Percentiles rank a stretch among this genome's conserved stretches.
Evolutionary conservation across 1,139 yeast species (phyloP).

Genomic region (Taphrina wiesneri): DNA sequence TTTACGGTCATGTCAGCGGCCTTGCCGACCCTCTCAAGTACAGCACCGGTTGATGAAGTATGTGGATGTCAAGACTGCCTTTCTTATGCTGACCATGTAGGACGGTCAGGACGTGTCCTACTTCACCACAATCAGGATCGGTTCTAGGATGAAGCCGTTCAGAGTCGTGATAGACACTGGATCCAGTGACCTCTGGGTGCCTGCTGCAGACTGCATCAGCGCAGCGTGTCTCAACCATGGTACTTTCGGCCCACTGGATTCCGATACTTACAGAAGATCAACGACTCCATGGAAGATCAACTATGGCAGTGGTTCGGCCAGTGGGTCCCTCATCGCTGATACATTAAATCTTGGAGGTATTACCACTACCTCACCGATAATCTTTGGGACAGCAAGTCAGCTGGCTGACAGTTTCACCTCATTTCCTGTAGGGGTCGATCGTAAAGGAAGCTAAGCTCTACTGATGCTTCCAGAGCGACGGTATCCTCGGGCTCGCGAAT

Average conservation of each 20-base stretch:
- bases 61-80: background rate
- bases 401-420: constrained; percentile 58
- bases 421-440: constrained; percentile 54
- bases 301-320: constrained; percentile 59
- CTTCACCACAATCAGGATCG: constrained; percentile 14
- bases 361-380: constrained; percentile 48
- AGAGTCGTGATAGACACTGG: constrained; percentile 66
- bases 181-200: constrained; percentile 65
- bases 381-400: constrained; percentile 57
- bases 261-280: constrained; percentile 42
- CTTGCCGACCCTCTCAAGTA: background rate
- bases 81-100: background rate
- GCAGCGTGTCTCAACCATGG: constrained; percentile 51
- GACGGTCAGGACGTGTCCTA: constrained; percentile 26
- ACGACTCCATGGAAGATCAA: constrained; percentile 51
- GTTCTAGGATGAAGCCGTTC: constrained; percentile 45
- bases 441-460: background rate
- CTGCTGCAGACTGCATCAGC: constrained; percentile 55
- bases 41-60: constrained; percentile 6
- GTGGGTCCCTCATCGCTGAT: constrained; percentile 53
- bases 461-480: constrained; percentile 23
- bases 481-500: constrained; percentile 61
- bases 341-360: constrained; percentile 50
- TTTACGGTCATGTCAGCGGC: background rate
- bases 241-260: constrained; percentile 44